A percentile compares a stretch with the other conserved stretches of the same genome.
phyloP scores from a whole-genome alignment of 257 asterid species.

The Asclepias syriaca region DNA sequence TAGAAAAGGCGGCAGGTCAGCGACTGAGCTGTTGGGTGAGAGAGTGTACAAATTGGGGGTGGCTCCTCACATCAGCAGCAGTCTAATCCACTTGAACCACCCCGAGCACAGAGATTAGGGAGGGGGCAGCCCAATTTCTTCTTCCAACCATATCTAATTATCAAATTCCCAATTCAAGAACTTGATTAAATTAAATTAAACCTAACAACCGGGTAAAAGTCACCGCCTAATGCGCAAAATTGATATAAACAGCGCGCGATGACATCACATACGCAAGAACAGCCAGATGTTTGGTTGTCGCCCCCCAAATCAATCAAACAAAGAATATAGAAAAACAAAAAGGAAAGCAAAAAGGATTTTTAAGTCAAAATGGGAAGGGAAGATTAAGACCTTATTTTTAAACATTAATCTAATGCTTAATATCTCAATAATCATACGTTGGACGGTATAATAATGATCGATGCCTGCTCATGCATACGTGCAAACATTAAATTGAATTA shows the following conservation, averaged over 20 bases:
- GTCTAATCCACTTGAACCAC: constrained; percentile 15
- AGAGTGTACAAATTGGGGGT: background rate
- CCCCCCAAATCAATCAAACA: constrained; percentile 9
- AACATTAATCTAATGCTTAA: constrained; percentile 6
- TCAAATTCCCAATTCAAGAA: constrained; percentile 7
- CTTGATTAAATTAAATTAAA: background rate
- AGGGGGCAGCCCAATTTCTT: background rate
- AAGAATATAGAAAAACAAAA: background rate
- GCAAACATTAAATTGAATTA: background rate
- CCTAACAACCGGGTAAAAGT: background rate
- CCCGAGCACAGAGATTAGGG: background rate
- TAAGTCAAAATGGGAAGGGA: constrained; percentile 16
- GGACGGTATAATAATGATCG: constrained; percentile 12
- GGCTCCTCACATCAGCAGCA: constrained; percentile 12
- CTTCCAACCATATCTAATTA: background rate
- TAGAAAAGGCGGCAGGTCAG: constrained; percentile 1
- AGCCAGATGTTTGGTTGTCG: constrained; percentile 16
- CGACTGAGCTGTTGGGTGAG: background rate
- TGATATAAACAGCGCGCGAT: background rate
- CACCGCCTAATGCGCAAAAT: constrained; percentile 6
- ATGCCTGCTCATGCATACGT: constrained; percentile 5
- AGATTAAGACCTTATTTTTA: constrained; percentile 12
- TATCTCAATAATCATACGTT: constrained; percentile 11
- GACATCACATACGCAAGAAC: constrained; percentile 7
- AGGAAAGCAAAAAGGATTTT: background rate